Evolutionary conservation across 768 basidiomycete genomes (phyloP).

Genomic region (Leccinum variicolor): DNA sequence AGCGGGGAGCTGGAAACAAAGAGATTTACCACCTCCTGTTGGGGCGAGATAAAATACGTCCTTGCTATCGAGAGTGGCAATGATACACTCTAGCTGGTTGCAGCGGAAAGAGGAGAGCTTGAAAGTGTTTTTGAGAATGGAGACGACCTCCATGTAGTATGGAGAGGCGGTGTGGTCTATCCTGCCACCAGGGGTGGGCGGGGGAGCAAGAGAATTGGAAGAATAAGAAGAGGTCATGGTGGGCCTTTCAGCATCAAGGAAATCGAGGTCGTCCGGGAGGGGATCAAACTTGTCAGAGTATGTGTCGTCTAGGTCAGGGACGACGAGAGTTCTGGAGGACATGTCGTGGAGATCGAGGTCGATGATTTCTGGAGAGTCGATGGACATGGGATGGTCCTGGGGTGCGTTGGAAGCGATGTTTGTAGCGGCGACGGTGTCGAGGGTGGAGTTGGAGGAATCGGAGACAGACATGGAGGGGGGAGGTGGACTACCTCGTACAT

Average conservation of each 20-base stretch:
- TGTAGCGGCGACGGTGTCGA: background rate
- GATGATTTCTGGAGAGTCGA: constrained; percentile 12
- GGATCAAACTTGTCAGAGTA: constrained; percentile 47
- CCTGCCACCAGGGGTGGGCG: constrained; percentile 4
- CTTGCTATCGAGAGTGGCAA: constrained; percentile 69
- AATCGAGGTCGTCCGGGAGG: constrained; percentile 15
- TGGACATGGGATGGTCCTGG: constrained; percentile 1
- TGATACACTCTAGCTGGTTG: constrained; percentile 87
- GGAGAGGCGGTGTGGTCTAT: constrained; percentile 32
- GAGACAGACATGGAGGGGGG: constrained; percentile 16
- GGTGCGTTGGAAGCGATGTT: background rate
- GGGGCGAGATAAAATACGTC: constrained; percentile 97
- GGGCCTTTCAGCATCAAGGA: constrained; percentile 13
- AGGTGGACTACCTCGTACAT: constrained; percentile 6
- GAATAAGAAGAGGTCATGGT: constrained; percentile 7
- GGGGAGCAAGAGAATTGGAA: background rate
- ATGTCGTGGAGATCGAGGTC: constrained; percentile 22
- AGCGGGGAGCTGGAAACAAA: constrained; percentile 90
- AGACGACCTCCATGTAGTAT: constrained; percentile 29
- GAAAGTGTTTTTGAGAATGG: constrained; percentile 46
- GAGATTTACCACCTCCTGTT: constrained; percentile 89
- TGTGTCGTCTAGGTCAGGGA: constrained; percentile 42
- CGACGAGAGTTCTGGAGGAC: constrained; percentile 17
- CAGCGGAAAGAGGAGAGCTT: constrained; percentile 63
- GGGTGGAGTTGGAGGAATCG: constrained; percentile 13